These are phyloP conservation scores for Phytophthora ohioensis DNA, from an alignment of 352 stramenopile genomes.

Conservation along the genomic window DNA sequence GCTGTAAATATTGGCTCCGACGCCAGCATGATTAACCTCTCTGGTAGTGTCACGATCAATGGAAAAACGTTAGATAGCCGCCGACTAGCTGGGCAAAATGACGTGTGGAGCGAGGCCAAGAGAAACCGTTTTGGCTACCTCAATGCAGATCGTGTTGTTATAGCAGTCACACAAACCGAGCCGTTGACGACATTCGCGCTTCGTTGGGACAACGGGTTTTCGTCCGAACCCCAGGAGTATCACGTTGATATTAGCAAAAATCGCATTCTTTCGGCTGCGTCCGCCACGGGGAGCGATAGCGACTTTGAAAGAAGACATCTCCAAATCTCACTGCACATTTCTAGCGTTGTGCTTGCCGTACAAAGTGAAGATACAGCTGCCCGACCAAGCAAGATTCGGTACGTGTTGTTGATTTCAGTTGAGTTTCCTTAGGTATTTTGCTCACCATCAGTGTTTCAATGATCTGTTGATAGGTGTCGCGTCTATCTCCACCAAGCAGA, in stretches of 20 bases:
- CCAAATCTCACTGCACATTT: conserved; percentile 42
- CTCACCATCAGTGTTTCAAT: conserved; percentile 14
- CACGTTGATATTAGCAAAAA: conserved; percentile 33
- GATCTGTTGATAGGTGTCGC: conserved; percentile 44
- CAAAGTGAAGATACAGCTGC: conserved; percentile 5
- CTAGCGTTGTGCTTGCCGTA: conserved; percentile 38
- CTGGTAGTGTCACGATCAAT: conserved; percentile 67
- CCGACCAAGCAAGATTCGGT: conserved; percentile 47
- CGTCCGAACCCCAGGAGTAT: conserved; percentile 37
- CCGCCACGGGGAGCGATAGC: not conserved
- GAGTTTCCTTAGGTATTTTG: not conserved
- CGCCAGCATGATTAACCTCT: conserved; percentile 43
- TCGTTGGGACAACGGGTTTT: conserved; percentile 42
- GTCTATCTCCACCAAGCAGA: conserved; percentile 40
- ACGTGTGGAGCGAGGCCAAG: conserved; percentile 3
- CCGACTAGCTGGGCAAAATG: conserved; percentile 22
- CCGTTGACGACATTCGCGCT: conserved; percentile 36
- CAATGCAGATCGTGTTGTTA: conserved; percentile 35
- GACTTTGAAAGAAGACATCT: conserved; percentile 30
- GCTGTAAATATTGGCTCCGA: conserved; percentile 52
- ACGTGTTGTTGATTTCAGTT: conserved; percentile 11
- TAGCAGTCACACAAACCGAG: conserved; percentile 12
- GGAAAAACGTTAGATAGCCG: conserved; percentile 49
- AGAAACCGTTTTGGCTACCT: conserved; percentile 47
- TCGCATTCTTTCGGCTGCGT: conserved; percentile 31